Evolutionary conservation across 1,284 basidiomycete genomes (phyloP).

Genomic region (Sanghuangporus weigelae): DNA sequence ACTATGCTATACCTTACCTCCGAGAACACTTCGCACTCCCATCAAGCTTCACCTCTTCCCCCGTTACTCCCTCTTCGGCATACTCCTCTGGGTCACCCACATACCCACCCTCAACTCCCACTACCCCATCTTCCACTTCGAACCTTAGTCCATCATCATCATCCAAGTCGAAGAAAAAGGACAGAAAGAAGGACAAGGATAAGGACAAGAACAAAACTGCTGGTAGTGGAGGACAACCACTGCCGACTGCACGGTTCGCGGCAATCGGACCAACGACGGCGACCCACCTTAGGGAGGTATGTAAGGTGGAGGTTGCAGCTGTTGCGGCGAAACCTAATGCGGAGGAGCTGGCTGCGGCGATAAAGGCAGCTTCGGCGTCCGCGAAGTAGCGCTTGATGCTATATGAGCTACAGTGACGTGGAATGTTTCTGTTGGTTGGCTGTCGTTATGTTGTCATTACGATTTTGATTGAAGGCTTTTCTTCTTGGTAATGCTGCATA

Average conservation of each 20-base stretch:
- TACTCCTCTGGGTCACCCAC: not conserved
- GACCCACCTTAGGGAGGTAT: slow-evolving; percentile 40
- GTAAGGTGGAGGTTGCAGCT: slow-evolving; percentile 46
- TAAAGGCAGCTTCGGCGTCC: slow-evolving; percentile 22
- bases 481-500: too few relatives aligned
- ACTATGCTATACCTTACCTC: slow-evolving; percentile 49
- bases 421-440: too few relatives aligned
- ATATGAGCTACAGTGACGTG: too few relatives aligned
- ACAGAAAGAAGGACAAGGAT: slow-evolving; percentile 5
- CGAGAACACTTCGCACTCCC: slow-evolving; percentile 37
- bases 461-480: too few relatives aligned
- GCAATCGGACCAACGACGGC: slow-evolving; percentile 68
- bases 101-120: not conserved
- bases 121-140: not conserved
- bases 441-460: too few relatives aligned
- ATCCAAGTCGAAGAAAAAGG: not conserved
- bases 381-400: not conserved
- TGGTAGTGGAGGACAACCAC: not conserved
- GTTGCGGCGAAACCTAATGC: slow-evolving; percentile 53
- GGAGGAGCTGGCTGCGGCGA: slow-evolving; percentile 40
- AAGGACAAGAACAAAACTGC: not conserved
- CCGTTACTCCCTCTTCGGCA: not conserved
- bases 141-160: not conserved
- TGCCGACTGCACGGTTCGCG: slow-evolving; percentile 35
- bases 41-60: not conserved